phyloP scores from a whole-genome alignment of 805 yeast species.

The Saturnispora zaruensis region DNA sequence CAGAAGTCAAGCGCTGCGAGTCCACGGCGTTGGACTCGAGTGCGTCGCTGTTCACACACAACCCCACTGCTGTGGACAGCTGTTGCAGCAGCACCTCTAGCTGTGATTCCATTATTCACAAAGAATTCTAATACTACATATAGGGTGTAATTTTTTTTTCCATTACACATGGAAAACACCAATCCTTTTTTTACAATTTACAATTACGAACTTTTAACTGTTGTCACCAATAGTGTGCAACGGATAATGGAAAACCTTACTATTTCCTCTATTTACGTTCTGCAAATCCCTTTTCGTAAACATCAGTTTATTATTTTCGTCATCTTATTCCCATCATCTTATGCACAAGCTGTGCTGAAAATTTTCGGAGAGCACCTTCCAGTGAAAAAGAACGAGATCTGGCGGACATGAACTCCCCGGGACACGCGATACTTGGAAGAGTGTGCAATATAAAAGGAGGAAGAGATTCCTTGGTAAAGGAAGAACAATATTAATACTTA shows the following conservation, averaged over 20 bases:
- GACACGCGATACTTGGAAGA: constrained; percentile 1
- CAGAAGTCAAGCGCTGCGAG: not conserved
- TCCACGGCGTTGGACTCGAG: constrained; percentile 2
- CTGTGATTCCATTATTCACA: constrained; percentile 5
- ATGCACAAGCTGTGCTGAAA: not conserved
- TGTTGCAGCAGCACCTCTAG: constrained; percentile 1
- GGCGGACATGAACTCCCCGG: constrained; percentile 5
- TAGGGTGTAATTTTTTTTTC: too few relatives aligned
- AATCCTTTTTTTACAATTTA: not conserved
- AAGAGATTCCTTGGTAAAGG: not conserved
- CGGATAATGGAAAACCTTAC: too few relatives aligned
- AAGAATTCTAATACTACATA: too few relatives aligned
- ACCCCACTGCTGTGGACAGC: not conserved
- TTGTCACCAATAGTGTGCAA: too few relatives aligned
- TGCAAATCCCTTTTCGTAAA: too few relatives aligned
- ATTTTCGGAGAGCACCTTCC: constrained; percentile 2
- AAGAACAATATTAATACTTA: not conserved
- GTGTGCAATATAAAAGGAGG: not conserved
- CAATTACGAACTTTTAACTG: too few relatives aligned
- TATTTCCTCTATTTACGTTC: too few relatives aligned
- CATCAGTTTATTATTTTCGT: not conserved
- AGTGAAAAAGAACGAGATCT: not conserved
- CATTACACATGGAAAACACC: not conserved
- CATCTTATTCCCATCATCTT: not conserved
- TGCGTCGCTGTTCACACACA: not conserved